phyloP scores from a whole-genome alignment of 1,284 basidiomycete species.

The Pascua sp. region DNA sequence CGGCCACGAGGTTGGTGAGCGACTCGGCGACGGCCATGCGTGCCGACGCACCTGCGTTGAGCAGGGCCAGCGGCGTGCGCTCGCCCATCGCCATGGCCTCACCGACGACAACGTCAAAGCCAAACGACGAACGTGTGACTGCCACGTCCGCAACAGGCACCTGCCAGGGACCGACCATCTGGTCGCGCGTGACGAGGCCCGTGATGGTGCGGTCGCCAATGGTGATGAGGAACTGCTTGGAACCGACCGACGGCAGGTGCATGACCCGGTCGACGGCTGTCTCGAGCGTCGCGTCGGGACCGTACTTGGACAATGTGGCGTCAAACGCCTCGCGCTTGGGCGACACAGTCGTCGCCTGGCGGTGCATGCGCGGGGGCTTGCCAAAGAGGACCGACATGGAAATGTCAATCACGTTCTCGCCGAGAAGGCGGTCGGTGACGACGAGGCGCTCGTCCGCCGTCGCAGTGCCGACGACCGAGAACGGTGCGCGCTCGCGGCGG shows the following conservation, averaged over 20 bases:
- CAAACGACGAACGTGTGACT: slow-evolving; percentile 90
- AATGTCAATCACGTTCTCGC: slow-evolving; percentile 76
- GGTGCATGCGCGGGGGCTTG: slow-evolving; percentile 89
- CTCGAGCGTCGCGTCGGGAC: slow-evolving; percentile 54
- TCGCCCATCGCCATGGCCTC: slow-evolving; percentile 99
- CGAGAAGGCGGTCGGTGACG: slow-evolving; percentile 82
- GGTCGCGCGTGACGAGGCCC: slow-evolving; percentile 90
- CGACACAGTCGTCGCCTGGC: slow-evolving; percentile 61
- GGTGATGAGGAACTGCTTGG: slow-evolving; percentile 96
- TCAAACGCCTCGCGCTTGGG: slow-evolving; percentile 65
- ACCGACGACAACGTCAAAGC: slow-evolving; percentile 75
- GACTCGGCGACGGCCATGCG: slow-evolving; percentile 95
- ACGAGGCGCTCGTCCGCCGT: slow-evolving; percentile 77
- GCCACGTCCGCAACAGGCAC: slow-evolving; percentile 97
- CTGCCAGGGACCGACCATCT: slow-evolving; percentile 99
- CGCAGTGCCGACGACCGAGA: slow-evolving; percentile 80
- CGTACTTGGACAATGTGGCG: slow-evolving; percentile 63
- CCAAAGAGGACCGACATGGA: slow-evolving; percentile 96
- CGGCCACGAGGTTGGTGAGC: slow-evolving; percentile 86
- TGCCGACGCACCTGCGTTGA: slow-evolving; percentile 82
- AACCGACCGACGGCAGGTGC: slow-evolving; percentile 85
- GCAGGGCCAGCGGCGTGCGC: slow-evolving; percentile 85
- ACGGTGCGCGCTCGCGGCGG: slow-evolving; percentile 82
- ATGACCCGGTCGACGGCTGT: slow-evolving; percentile 76
- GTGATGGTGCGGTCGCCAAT: slow-evolving; percentile 95